Percentiles rank a stretch among this genome's conserved stretches.
These are phyloP conservation scores for Sodiomyces alkalinus DNA, from an alignment of 2,329 filamentous ascomycete genomes.

Conservation along the genomic window DNA sequence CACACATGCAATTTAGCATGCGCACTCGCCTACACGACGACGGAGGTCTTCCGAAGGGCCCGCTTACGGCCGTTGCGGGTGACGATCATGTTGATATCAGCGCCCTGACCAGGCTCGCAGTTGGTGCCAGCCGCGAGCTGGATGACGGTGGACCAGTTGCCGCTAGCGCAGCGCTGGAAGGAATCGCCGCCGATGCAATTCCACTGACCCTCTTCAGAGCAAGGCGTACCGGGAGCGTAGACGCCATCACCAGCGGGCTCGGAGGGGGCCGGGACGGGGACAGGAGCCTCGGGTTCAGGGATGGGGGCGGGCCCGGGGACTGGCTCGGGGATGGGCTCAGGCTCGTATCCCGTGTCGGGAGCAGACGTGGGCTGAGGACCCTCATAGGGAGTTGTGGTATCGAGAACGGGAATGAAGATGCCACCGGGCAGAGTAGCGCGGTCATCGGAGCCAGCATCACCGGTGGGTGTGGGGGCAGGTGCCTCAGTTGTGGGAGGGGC, in stretches of 20 bases:
- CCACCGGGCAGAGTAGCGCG: conserved; percentile 16
- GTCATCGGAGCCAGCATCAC: conserved; percentile 6
- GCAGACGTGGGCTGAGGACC: conserved; percentile 10
- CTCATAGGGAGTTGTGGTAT: no score
- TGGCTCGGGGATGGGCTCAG: conserved; percentile 2
- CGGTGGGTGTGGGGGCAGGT: conserved; percentile 8
- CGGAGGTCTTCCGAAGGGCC: conserved; percentile 9
- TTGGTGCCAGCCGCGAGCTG: conserved; percentile 27
- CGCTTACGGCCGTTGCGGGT: conserved; percentile 13
- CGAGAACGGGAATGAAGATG: conserved; percentile 21
- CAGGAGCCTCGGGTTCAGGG: conserved; percentile 7
- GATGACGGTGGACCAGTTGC: conserved; percentile 29
- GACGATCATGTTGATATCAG: conserved; percentile 20
- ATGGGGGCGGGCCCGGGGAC: conserved; percentile 1
- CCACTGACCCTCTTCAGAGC: conserved; percentile 32
- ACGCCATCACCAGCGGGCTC: conserved; percentile 4
- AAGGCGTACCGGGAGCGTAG: conserved; percentile 22
- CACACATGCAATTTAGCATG: no score
- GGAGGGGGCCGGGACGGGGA: no score
- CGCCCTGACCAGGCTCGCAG: conserved; percentile 26
- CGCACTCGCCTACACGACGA: no score
- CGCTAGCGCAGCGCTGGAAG: conserved; percentile 40
- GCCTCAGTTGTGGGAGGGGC: conserved; percentile 8
- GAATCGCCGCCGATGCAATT: conserved; percentile 35
- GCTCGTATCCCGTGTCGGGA: conserved; percentile 6